Base-by-base conservation (phyloP, 208 protist species). In the Herpetomonas samuelpessoai region DNA sequence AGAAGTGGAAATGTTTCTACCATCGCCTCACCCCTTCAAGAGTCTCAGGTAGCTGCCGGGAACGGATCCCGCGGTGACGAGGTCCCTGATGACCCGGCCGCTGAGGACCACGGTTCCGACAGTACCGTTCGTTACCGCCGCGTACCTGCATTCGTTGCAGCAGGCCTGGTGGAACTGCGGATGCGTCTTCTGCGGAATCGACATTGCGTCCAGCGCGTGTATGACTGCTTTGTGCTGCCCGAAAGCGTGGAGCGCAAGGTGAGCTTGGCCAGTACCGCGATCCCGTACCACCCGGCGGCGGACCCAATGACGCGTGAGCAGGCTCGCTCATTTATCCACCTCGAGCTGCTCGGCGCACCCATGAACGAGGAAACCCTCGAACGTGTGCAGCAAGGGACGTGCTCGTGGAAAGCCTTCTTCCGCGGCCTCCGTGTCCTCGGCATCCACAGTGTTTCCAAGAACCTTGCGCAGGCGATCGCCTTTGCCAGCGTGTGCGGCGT, bases 401-500 rank as follows among this genome's bases (percentile, higher is more conserved):
- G 79, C 51, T 73, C 57, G 21, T 85, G 79, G 79, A 48, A 65
- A 28, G 73, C 67, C 30, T 85, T 85, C 69, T 85, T 81, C 44
- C 58, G 59, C 21, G 79, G 62, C 18, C 53, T 85, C 12, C 73
- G 70, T 28, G 52, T 74, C 12, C 67, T 81, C 12, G 63, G 71
- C 44, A 59, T 85, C 30, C 57, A 65, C 54, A 69, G 62, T 22
- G 79, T 62, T 30, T 74, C 74, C 18, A 41, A 27, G 22, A 57
- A 71, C 22, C 44, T 85, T 12, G 29, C 29, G 29, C 56, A 66
- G 31, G 71, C 69, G 25, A 74, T 68, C 1, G 28, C 50, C 6
- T 78, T 85, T 52, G 74, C 74, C 27, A 68, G 55, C 24, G 21
- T 46, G 14, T 81, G 73, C 38, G 79, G 79, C 41, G 59, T 85